Base-by-base conservation (phyloP, 352 stramenopile genomes). In the Aphanomyces astaci region DNA sequence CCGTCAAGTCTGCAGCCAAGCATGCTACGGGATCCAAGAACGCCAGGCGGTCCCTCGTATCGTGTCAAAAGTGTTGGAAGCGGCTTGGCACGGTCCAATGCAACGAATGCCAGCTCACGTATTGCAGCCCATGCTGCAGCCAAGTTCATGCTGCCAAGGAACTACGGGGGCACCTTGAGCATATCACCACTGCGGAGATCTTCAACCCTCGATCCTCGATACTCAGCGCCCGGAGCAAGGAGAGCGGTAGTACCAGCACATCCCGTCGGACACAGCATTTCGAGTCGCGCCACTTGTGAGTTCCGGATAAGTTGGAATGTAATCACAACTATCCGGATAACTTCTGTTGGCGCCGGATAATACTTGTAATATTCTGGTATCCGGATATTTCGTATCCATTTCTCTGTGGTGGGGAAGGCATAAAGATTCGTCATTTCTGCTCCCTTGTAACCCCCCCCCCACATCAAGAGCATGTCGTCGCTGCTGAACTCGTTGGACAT, bases 401-500 rank as follows among this genome's bases (percentile, higher is more conserved):
- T 32, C 25, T 59, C 51, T 64, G 36, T 64, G 56, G 56, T 64
- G 28, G 56, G 56, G 56, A 64, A 19, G 24, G 30, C n/a, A n/a
- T n/a, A 27, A 64, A 64, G 51, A 59, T 59, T 59, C 51, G 56
- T 64, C 56, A 64, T 64, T 64, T 51, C n/a, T 15, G 51, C 17
- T 39, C 36, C 15, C 51, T 59, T 59, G 22, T 4, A n/a, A 7
- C 30, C 36, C 24, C 36, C 33, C 36, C n/a, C 0, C 9, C n/a
- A 64, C 9, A 19, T 24, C 0, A 33, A 33, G 25, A 64, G n/a
- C 40, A 71, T 88, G 80, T 92, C 84, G 71, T 90, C 82, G 27
- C 88, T 92, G 72, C 75, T 92, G 51, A 80, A 80, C 9, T 90
- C 84, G 51, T 78, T 92, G 39, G 84, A 92, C 72, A 92, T 92